Percentiles rank a stretch among this genome's conserved stretches.
These are phyloP conservation scores for Aechmea fasciata DNA, from an alignment of 176 grass and related monocot species.

Conservation along the genomic window DNA sequence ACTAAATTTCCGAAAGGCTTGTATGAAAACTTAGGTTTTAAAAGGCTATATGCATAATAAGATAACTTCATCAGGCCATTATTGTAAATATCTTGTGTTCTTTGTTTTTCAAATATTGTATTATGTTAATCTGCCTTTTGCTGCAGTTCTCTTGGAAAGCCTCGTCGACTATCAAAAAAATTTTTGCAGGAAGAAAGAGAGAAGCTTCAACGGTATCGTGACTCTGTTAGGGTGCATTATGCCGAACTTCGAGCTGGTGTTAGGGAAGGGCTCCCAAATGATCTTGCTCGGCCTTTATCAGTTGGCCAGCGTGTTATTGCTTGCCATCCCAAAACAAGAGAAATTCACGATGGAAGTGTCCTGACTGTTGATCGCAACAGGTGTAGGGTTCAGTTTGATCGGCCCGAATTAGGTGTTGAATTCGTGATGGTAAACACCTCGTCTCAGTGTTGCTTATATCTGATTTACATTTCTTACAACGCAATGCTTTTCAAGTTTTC, in stretches of 20 bases:
- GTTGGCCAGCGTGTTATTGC: slow-evolving; percentile 84
- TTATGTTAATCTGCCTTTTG: slow-evolving; percentile 23
- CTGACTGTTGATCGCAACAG: slow-evolving; percentile 55
- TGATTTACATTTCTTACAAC: too few relatives aligned
- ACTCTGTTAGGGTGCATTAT: slow-evolving; percentile 88
- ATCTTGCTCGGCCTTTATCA: slow-evolving; percentile 76
- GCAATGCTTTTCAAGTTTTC: too few relatives aligned
- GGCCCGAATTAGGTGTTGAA: slow-evolving; percentile 65
- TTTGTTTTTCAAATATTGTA: slow-evolving; percentile 19
- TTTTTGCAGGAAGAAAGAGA: slow-evolving; percentile 91
- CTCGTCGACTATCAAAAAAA: slow-evolving; percentile 70
- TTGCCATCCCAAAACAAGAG: slow-evolving; percentile 91
- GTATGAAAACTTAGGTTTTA: too few relatives aligned
- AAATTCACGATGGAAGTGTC: slow-evolving; percentile 90
- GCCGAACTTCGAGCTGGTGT: slow-evolving; percentile 65
- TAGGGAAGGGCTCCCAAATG: slow-evolving; percentile 77
- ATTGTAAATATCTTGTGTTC: not conserved
- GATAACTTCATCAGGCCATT: too few relatives aligned
- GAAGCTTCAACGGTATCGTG: slow-evolving; percentile 74
- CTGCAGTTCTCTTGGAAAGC: slow-evolving; percentile 96
- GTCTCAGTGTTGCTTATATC: too few relatives aligned
- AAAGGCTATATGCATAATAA: too few relatives aligned
- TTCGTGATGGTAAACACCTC: slow-evolving; percentile 61
- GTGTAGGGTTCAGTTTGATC: slow-evolving; percentile 89
- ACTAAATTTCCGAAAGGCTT: not conserved